These are phyloP conservation scores for Neoscytalidium dimidiatum DNA, from an alignment of 2,329 filamentous ascomycete species.

Conservation along the genomic window DNA sequence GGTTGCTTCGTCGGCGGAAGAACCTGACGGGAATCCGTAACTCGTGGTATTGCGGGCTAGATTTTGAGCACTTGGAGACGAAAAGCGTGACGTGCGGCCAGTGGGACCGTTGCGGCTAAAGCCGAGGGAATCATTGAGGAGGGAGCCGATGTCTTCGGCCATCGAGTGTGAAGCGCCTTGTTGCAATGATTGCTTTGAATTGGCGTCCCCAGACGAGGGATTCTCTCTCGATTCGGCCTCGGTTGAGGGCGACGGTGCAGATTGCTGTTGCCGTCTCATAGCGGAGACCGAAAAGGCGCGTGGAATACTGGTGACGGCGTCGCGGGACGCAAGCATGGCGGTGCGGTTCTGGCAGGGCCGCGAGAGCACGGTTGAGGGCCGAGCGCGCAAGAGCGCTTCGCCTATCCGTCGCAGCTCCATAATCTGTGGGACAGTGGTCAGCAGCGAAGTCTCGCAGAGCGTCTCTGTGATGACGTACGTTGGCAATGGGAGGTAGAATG, in stretches of 20 bases:
- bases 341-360: constrained; percentile 7
- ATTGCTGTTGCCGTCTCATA: constrained; percentile 5
- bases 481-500: background rate
- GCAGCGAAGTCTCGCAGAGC: background rate
- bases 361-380: constrained; percentile 21
- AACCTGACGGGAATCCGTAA: background rate
- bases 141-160: constrained; percentile 25
- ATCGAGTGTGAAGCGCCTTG: background rate
- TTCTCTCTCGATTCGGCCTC: constrained; percentile 19
- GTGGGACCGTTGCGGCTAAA: constrained; percentile 26
- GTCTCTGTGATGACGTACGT: constrained; percentile 7
- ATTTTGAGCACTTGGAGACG: constrained; percentile 27
- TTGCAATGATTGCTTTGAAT: constrained; percentile 25
- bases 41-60: constrained; percentile 20
- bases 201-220: constrained; percentile 19
- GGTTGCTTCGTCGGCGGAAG: constrained; percentile 3
- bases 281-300: constrained; percentile 7
- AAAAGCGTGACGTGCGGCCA: constrained; percentile 30
- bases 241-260: constrained; percentile 8
- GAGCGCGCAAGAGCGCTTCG: constrained; percentile 31
- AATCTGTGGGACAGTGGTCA: background rate
- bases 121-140: constrained; percentile 33
- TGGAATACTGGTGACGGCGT: background rate
- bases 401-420: constrained; percentile 35
- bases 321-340: constrained; percentile 4